Percentiles rank a stretch among this genome's conserved stretches.
Evolutionary conservation across 2,329 filamentous ascomycete genomes (phyloP).

Genomic region (Gaeumannomyces tritici): DNA sequence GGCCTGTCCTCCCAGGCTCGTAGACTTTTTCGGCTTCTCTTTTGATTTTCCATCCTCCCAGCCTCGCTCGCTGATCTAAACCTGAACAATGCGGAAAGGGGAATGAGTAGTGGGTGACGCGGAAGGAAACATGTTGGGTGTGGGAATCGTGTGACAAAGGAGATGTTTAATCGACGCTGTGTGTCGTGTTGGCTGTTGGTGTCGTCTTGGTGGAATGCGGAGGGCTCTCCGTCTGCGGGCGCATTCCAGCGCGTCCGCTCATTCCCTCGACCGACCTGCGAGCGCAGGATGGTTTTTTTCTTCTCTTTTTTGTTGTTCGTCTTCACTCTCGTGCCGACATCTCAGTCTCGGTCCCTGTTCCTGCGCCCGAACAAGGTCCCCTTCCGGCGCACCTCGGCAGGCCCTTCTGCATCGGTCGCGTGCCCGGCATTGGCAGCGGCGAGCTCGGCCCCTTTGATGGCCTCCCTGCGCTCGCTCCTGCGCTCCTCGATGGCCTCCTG

Average conservation of each 20-base stretch:
- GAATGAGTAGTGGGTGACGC: not conserved
- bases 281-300: not conserved
- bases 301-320: not conserved
- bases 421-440: slow-evolving; percentile 12
- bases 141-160: not conserved
- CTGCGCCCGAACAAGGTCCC: slow-evolving; percentile 36
- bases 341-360: slow-evolving; percentile 14
- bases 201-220: not conserved
- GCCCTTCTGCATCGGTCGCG: slow-evolving; percentile 19
- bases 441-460: slow-evolving; percentile 32
- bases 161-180: not conserved
- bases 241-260: not conserved
- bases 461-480: slow-evolving; percentile 55
- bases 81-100: not conserved
- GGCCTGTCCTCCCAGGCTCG: not conserved
- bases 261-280: not conserved
- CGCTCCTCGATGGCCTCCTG: slow-evolving; percentile 74
- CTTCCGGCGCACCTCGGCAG: slow-evolving; percentile 22
- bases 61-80: not conserved
- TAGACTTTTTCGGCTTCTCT: not conserved
- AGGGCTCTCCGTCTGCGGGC: too few relatives aligned
- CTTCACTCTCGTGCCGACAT: not conserved
- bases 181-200: not conserved
- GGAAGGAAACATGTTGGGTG: not conserved
- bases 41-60: not conserved